A percentile compares a stretch with the other conserved stretches of the same genome.
phyloP scores from a whole-genome alignment of 345 rosid genomes.

The Schrenkiella parvula region DNA sequence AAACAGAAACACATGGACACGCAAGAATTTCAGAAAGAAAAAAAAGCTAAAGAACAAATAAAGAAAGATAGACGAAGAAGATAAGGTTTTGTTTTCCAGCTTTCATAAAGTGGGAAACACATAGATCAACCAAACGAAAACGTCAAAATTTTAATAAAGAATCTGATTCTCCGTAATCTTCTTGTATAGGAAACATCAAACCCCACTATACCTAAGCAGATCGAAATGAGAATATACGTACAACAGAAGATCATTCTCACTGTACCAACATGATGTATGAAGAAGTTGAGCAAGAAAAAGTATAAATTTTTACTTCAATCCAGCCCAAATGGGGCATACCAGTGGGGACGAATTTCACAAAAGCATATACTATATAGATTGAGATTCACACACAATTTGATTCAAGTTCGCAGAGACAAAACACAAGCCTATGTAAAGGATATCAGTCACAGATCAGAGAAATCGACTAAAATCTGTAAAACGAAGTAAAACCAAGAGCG shows the following conservation, averaged over 20 bases:
- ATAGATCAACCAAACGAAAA: neutral
- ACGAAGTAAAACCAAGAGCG: neutral
- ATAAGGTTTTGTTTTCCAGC: constrained; percentile 7
- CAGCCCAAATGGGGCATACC: neutral
- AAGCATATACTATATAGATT: constrained; percentile 11
- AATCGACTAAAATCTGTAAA: neutral
- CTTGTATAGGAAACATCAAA: constrained; percentile 1
- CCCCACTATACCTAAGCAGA: neutral
- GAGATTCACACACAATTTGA: constrained; percentile 1
- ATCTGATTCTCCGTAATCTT: constrained; percentile 22
- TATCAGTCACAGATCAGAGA: neutral
- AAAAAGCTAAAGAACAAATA: constrained; percentile 15
- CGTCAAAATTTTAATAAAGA: neutral
- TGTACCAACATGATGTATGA: neutral
- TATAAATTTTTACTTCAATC: neutral
- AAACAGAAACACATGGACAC: constrained; percentile 8
- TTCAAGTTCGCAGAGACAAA: constrained; percentile 1
- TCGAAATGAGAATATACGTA: constrained; percentile 7
- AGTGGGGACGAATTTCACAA: constrained; percentile 9
- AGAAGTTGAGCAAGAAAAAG: neutral
- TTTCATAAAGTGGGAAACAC: constrained; percentile 16
- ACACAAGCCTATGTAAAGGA: neutral
- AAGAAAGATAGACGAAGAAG: constrained; percentile 5
- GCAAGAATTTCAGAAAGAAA: constrained; percentile 2
- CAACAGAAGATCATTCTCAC: neutral